Percentiles rank a stretch among this genome's conserved stretches.
Evolutionary conservation across 2,329 filamentous ascomycete species (phyloP).

Genomic region (Berkeleyomyces rouxiae): DNA sequence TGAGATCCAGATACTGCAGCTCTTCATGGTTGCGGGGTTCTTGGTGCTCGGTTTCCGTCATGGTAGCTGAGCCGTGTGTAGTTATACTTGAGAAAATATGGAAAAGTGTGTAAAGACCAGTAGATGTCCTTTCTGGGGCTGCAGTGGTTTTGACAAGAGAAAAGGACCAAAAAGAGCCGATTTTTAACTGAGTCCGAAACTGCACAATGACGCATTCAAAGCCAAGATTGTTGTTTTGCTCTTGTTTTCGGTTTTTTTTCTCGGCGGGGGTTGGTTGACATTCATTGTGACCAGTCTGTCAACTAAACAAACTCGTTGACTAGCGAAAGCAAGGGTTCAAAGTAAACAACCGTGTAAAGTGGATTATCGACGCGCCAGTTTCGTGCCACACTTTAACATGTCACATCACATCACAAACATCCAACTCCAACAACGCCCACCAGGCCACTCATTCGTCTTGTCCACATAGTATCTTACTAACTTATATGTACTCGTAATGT

Average conservation of each 20-base stretch:
- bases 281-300: neutral
- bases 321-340: neutral
- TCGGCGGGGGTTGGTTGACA: neutral
- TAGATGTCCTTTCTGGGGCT: no score
- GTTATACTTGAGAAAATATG: neutral
- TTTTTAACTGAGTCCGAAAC: neutral
- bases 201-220: neutral
- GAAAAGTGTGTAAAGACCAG: neutral
- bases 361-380: constrained; percentile 7
- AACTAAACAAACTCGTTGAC: neutral
- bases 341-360: constrained; percentile 5
- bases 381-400: neutral
- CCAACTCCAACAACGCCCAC: neutral
- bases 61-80: neutral
- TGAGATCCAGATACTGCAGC: constrained; percentile 80
- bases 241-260: no score
- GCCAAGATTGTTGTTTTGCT: neutral
- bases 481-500: neutral
- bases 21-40: constrained; percentile 51
- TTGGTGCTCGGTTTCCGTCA: constrained; percentile 12
- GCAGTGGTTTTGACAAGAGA: no score
- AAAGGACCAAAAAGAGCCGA: no score
- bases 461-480: no score
- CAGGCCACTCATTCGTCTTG: neutral
- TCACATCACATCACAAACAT: neutral